Percentiles rank a stretch among this genome's conserved stretches.
These are phyloP conservation scores for Botrytis tulipae DNA, from an alignment of 2,329 filamentous ascomycete species.

Conservation along the genomic window DNA sequence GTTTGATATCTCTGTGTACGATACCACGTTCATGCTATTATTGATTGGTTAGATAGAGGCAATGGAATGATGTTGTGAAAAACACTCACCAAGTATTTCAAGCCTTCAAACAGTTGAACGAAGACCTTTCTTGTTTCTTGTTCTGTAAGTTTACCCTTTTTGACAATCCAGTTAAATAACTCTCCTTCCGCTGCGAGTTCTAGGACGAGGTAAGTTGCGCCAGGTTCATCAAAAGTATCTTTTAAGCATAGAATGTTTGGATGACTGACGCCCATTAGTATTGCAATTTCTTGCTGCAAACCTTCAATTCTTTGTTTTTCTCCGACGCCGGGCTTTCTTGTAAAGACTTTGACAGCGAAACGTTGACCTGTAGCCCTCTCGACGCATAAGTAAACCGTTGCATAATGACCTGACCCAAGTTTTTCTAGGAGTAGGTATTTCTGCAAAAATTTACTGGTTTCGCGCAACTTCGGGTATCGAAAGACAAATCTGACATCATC, in stretches of 20 bases:
- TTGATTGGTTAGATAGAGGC: conserved; percentile 35
- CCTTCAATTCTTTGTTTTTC: conserved; percentile 82
- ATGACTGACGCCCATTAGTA: conserved; percentile 96
- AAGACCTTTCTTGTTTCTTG: conserved; percentile 83
- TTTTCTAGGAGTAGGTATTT: conserved; percentile 83
- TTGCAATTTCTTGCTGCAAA: conserved; percentile 91
- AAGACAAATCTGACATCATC: conserved; percentile 84
- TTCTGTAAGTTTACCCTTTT: conserved; percentile 85
- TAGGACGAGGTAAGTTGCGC: conserved; percentile 86
- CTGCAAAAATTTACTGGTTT: conserved; percentile 76
- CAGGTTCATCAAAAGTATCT: conserved; percentile 88
- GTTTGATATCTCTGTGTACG: conserved; percentile 84
- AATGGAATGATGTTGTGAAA: neutral
- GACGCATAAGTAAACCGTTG: conserved; percentile 85
- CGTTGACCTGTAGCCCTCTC: conserved; percentile 79
- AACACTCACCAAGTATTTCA: conserved; percentile 83
- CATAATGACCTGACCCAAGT: conserved; percentile 93
- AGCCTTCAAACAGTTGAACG: conserved; percentile 83
- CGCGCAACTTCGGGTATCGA: conserved; percentile 74
- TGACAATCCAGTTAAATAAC: conserved; percentile 91
- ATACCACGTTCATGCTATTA: conserved; percentile 90
- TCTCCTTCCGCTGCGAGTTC: conserved; percentile 92
- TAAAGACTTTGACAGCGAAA: conserved; percentile 94
- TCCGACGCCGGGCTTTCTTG: conserved; percentile 76
- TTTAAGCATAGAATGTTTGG: conserved; percentile 90